Percentiles rank a stretch among this genome's conserved stretches.
Conservation (phyloP, 2,329 filamentous ascomycete genomes). For the Beauveria pseudobassiana region DNA sequence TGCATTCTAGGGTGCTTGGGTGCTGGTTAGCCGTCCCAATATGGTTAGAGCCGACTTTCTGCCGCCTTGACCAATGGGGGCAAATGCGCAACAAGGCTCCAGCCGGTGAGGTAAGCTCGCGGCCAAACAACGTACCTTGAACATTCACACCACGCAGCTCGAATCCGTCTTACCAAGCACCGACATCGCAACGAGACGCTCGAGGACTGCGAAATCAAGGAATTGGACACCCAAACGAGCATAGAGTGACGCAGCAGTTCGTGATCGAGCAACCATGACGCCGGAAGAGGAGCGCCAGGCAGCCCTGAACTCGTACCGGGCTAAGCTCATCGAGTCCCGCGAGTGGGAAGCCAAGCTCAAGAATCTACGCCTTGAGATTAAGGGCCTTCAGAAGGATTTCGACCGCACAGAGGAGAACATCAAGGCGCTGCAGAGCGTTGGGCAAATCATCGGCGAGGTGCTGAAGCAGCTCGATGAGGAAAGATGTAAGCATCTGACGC, state of each 20-base stretch:
- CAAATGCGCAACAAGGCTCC: constrained; percentile 19
- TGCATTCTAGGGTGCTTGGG: neutral
- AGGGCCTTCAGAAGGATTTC: constrained; percentile 88
- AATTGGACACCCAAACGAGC: neutral
- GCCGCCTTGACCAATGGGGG: constrained; percentile 8
- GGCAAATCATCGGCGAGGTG: constrained; percentile 98
- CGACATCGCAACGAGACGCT: neutral
- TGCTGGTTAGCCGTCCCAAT: neutral
- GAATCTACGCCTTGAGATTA: constrained; percentile 87
- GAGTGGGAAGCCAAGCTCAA: constrained; percentile 99
- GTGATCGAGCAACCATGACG: constrained; percentile 32
- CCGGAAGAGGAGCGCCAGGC: constrained; percentile 55
- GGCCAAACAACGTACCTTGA: constrained; percentile 3
- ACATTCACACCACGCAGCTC: neutral
- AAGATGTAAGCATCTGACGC: constrained; percentile 62
- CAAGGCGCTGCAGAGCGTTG: constrained; percentile 97
- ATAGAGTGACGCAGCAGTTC: constrained; percentile 1
- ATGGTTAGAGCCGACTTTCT: constrained; percentile 11
- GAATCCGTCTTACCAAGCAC: neutral
- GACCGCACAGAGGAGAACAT: constrained; percentile 98
- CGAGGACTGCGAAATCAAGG: neutral
- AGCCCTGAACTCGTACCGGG: constrained; percentile 71
- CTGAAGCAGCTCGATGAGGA: constrained; percentile 98
- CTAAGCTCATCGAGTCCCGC: constrained; percentile 83
- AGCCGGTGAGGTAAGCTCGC: constrained; percentile 34